These are phyloP conservation scores for Monascus ruber DNA, from an alignment of 2,329 filamentous ascomycete genomes.

Conservation along the genomic window DNA sequence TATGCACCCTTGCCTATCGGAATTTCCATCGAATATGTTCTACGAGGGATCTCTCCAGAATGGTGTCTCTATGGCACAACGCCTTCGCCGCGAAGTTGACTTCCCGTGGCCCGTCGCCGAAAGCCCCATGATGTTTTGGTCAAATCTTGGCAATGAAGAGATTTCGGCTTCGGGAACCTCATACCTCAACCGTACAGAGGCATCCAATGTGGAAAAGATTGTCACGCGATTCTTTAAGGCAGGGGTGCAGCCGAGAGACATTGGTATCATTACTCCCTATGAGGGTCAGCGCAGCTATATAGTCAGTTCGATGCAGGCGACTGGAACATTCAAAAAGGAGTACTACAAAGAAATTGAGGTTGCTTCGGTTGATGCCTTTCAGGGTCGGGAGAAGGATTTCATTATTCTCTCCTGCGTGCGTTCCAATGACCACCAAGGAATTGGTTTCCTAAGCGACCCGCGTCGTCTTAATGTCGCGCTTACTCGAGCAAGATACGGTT, in stretches of 20 bases:
- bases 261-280: constrained; percentile 97
- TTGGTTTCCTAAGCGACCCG: constrained; percentile 95
- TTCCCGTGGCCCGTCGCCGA: constrained; percentile 95
- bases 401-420: constrained; percentile 96
- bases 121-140: constrained; percentile 99
- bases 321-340: constrained; percentile 95
- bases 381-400: constrained; percentile 97
- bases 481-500: constrained; percentile 90
- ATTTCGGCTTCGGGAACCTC: constrained; percentile 96
- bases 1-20: constrained; percentile 95
- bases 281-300: constrained; percentile 97
- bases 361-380: constrained; percentile 95
- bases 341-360: constrained; percentile 98
- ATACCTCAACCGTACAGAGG: constrained; percentile 94
- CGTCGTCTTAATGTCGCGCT: constrained; percentile 94
- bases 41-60: constrained; percentile 97
- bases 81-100: constrained; percentile 84
- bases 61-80: constrained; percentile 79
- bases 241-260: constrained; percentile 82
- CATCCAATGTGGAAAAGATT: constrained; percentile 95
- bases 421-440: constrained; percentile 97
- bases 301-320: constrained; percentile 98
- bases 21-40: constrained; percentile 99
- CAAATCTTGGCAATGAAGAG: constrained; percentile 92
- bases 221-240: constrained; percentile 98